Base-by-base conservation (phyloP, 192 early-diverging fungal species). In the Rhizoclosmatium sp. region DNA sequence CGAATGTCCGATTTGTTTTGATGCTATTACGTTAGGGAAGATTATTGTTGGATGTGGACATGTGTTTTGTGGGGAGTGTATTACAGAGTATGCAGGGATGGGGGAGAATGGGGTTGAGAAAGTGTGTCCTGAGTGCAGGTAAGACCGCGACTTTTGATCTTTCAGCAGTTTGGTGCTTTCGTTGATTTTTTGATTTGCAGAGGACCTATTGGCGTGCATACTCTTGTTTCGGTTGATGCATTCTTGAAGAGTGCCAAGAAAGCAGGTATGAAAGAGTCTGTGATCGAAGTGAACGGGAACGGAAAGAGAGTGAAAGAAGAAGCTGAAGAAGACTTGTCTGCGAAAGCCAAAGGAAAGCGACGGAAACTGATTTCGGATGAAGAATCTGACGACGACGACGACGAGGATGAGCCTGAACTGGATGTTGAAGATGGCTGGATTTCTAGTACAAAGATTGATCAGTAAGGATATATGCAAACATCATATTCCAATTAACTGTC, bases 1-100 rank as follows among this genome's bases (percentile, higher is more conserved):
- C 21, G 85, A 86, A 72, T 86, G 85, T 62, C 47, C 84, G 9
- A 86, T 86, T 71, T 86, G 85, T 66, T 62, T 85, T 31, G 85
- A 86, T 64, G 81, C 76, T 46, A 65, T 82, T 4, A 71, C 19
- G 3, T 65, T 69, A 2, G 80, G 67, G 7, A 45, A 61, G 39
- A 71, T 78, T 65, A 74, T 83, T 23, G 42, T 71, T 42, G 67
- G 49, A 7, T 86, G 85, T 51, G 82, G 82, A 7, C 85, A 86
- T 65, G 39, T 83, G 41, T 86, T 69, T 74, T 86, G 85, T 54
- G 23, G 31, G 42, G 82, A 83, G 23, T 86, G 82, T 62, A 23
- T 85, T 42, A 61, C 56, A 21, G 80, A 44, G 23, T 45, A 81
- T 80, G 40, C 42, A 5, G 61, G 31, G 3, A 19, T 40, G 39